Evolutionary conservation across 2,329 filamentous ascomycete species (phyloP), one percentile per base, ranked within the genome.

Genomic region (Sclerotinia trifoliorum): DNA sequence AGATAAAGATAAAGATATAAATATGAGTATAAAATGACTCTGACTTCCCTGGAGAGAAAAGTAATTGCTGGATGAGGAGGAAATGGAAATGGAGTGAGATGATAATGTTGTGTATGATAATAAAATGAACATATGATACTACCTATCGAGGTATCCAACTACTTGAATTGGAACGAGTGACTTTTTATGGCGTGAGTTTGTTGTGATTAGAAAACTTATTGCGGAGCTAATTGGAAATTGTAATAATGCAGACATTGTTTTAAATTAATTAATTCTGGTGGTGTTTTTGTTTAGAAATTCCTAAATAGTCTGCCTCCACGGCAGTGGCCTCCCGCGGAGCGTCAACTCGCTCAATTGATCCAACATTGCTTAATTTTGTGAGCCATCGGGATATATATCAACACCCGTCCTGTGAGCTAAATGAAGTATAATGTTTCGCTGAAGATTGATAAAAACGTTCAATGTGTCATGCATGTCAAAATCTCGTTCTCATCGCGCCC

Each of bases 81-180:
- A 35, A 35, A 29, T 29, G 5, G 19, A n/a, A 11, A 60, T n/a
- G n/a, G 1, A 24, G 5, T 21, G 44, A 62, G 21, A 35, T 51
- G 24, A 61, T 17, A n/a, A 48, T 48, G 46, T 48, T 48, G 42
- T 48, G 17, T 32, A 61, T 61, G 42, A 61, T 61, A 19, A 61
- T 19, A 21, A 11, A 61, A 48, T 32, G 11, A 48, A 60, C 8
- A 32, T 48, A n/a, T 42, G 19, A 61, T 32, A n/a, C 46, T 19
- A 60, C 3, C 35, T 6, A 39, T n/a, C n/a, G n/a, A 11, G 5
- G 5, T 35, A 39, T 15, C 15, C 11, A 3, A 49, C 13, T 24
- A 17, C 2, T 17, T 17, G 19, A 1, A 49, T 49, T 29, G 3
- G 19, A 61, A 11, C 1, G 13, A 42, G 13, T 35, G 1, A 17